Evolutionary conservation across 2,329 filamentous ascomycete species (phyloP).

Genomic region (Aspergillus tubingensis): DNA sequence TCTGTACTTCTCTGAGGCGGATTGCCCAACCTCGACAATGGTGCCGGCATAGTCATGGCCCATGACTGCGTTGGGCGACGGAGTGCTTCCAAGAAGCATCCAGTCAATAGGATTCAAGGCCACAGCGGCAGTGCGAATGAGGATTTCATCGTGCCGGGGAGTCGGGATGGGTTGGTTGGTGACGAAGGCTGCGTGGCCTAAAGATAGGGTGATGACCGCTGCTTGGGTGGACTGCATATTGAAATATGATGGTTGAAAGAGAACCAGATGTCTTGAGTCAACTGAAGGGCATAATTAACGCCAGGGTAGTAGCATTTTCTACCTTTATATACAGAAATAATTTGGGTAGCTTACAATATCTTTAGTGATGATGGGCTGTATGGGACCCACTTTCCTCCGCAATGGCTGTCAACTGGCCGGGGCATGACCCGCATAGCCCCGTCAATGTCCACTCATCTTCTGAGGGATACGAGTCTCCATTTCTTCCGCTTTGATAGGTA

Average conservation of each 20-base stretch:
- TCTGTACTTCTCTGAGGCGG: slow-evolving; percentile 11
- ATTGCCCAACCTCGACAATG: background rate
- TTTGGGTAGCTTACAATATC: background rate
- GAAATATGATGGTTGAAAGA: background rate
- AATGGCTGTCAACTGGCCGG: background rate
- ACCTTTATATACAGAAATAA: background rate
- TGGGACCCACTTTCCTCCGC: background rate
- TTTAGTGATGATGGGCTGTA: background rate
- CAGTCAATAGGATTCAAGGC: slow-evolving; percentile 14
- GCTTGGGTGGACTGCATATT: background rate
- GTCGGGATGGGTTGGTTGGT: background rate
- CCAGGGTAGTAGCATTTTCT: background rate
- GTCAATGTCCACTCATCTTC: background rate
- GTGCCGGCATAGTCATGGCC: slow-evolving; percentile 11
- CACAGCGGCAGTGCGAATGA: slow-evolving; percentile 6
- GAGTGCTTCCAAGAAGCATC: background rate
- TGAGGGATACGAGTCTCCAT: background rate
- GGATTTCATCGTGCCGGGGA: background rate
- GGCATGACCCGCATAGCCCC: background rate
- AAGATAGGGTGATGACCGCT: background rate
- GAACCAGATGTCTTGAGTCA: background rate
- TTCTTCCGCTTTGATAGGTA: background rate
- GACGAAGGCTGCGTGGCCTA: background rate
- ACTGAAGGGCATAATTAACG: background rate
- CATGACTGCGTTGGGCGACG: slow-evolving; percentile 2